These are phyloP conservation scores for Penicillium fimorum DNA, from an alignment of 495 filamentous ascomycete genomes.

Conservation along the genomic window DNA sequence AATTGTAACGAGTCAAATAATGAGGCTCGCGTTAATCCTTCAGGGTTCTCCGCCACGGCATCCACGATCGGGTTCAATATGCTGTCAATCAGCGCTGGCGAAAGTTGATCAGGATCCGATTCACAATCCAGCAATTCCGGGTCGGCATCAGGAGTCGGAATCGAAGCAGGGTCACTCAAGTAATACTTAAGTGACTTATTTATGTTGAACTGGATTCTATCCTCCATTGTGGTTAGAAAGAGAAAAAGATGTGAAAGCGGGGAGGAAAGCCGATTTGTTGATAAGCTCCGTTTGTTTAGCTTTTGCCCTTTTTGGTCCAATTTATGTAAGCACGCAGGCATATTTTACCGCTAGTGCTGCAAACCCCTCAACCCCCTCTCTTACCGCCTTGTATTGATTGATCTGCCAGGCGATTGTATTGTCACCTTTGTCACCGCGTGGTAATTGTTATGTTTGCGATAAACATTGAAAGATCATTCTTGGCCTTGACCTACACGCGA, in stretches of 20 bases:
- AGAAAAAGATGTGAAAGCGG: slow-evolving; percentile 17
- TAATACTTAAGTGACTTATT: slow-evolving; percentile 95
- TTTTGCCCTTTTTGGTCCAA: slow-evolving; percentile 24
- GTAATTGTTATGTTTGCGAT: slow-evolving; percentile 5
- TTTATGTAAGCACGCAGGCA: neutral
- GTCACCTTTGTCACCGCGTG: slow-evolving; percentile 5
- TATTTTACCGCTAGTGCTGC: slow-evolving; percentile 7
- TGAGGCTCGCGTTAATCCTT: slow-evolving; percentile 72
- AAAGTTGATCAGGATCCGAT: slow-evolving; percentile 81
- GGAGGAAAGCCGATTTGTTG: slow-evolving; percentile 23
- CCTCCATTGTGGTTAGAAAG: slow-evolving; percentile 60
- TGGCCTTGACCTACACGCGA: neutral
- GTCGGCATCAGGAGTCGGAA: slow-evolving; percentile 87
- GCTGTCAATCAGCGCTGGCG: slow-evolving; percentile 71
- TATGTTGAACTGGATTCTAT: slow-evolving; percentile 80
- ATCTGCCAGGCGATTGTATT: neutral
- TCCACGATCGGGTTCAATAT: slow-evolving; percentile 92
- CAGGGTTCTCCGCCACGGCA: slow-evolving; percentile 85
- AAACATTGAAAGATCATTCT: neutral
- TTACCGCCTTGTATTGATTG: slow-evolving; percentile 9
- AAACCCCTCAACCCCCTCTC: neutral
- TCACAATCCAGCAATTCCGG: slow-evolving; percentile 85
- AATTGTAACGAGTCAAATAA: slow-evolving; percentile 93
- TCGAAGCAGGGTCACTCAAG: slow-evolving; percentile 80
- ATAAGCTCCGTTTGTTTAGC: slow-evolving; percentile 28